phyloP scores from a whole-genome alignment of 2,329 filamentous ascomycete genomes.

The Polytolypa hystricis region DNA sequence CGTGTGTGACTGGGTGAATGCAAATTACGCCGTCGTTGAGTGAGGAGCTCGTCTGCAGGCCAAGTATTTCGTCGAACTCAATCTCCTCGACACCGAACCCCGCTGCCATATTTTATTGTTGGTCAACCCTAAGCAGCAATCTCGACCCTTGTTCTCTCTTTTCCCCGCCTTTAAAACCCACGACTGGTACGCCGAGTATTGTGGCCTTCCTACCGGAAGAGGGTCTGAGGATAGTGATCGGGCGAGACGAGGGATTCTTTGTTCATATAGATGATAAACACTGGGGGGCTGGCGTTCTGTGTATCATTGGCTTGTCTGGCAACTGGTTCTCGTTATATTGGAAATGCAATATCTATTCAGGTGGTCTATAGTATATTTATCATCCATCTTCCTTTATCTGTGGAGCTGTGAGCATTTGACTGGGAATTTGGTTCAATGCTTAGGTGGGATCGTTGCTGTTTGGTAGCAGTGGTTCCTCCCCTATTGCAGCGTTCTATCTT shows the following conservation, averaged over 20 bases:
- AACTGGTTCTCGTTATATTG: background rate
- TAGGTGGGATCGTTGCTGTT: background rate
- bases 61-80: background rate
- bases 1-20: too few relatives aligned
- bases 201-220: background rate
- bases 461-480: background rate
- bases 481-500: too few relatives aligned
- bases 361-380: background rate
- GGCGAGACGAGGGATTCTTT: background rate
- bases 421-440: too few relatives aligned
- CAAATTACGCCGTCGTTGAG: too few relatives aligned
- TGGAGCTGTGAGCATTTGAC: background rate
- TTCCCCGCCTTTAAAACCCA: background rate
- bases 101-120: background rate
- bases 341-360: background rate
- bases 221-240: background rate
- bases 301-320: background rate
- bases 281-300: background rate
- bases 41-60: background rate
- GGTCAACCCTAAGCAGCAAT: background rate
- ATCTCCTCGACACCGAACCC: background rate
- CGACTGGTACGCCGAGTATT: background rate
- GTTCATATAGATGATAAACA: background rate
- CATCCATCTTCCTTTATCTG: background rate
- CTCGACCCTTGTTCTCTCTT: background rate